Conservation (phyloP, 768 basidiomycete species). For the Russula virescens region DNA sequence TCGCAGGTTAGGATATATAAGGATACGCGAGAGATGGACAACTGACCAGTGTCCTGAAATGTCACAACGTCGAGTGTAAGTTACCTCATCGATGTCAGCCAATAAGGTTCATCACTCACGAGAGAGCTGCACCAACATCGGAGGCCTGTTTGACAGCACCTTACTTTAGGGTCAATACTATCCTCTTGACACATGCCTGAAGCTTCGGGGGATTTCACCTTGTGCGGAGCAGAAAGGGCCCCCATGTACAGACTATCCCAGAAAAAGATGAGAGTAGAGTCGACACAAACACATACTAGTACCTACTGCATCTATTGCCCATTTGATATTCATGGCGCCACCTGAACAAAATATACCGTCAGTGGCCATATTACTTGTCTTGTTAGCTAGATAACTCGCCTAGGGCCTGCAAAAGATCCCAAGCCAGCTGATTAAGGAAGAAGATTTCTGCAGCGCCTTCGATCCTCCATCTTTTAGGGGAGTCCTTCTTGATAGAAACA, state of each 20-base stretch:
- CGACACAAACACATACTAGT: background rate
- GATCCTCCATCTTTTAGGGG: background rate
- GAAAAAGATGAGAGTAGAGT: background rate
- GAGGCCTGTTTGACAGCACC: background rate
- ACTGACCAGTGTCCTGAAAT: background rate
- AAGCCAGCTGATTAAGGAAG: slow-evolving; percentile 26
- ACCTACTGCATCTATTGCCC: slow-evolving; percentile 32
- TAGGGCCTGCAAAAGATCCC: slow-evolving; percentile 28
- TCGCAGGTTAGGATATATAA: background rate
- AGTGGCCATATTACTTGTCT: background rate
- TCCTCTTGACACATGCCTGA: background rate
- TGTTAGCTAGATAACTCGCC: slow-evolving; percentile 6
- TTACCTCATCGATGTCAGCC: no score
- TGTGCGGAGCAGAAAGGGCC: background rate
- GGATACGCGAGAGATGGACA: background rate
- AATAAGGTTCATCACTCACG: background rate
- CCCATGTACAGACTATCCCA: background rate
- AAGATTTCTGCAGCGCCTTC: slow-evolving; percentile 37
- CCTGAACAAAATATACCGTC: slow-evolving; percentile 24
- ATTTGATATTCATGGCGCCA: slow-evolving; percentile 34
- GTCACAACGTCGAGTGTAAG: background rate
- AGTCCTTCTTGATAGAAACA: background rate
- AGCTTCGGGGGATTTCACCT: background rate
- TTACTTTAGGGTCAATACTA: background rate
- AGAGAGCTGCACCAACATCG: background rate